Conservation (phyloP, 495 filamentous ascomycete species). For the Hyphodiscus hymeniophilus region DNA sequence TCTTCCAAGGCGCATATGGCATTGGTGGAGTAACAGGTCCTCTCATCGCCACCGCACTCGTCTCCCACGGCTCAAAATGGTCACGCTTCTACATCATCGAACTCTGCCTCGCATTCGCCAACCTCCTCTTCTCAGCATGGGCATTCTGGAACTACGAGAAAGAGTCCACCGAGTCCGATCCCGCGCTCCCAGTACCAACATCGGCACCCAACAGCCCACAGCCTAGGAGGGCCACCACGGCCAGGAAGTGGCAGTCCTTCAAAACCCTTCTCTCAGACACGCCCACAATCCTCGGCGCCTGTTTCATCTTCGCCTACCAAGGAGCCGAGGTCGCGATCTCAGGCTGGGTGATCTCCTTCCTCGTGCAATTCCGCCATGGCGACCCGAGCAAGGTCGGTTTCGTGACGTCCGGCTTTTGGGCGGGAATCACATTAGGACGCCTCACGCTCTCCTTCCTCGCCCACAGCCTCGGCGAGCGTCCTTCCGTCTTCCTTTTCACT, state of each 20-base stretch:
- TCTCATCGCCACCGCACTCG: conserved; percentile 58
- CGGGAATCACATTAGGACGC: conserved; percentile 60
- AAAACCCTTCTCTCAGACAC: conserved; percentile 38
- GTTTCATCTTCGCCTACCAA: conserved; percentile 77
- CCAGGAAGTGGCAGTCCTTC: conserved; percentile 23
- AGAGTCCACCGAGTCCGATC: conserved; percentile 28
- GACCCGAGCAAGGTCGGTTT: conserved; percentile 62
- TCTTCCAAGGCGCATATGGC: conserved; percentile 64
- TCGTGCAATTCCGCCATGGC: conserved; percentile 61
- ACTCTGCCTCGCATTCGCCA: conserved; percentile 40
- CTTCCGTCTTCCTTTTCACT: conserved; percentile 52
- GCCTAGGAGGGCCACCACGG: conserved; percentile 6
- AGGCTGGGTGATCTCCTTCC: conserved; percentile 74
- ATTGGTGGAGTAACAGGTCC: conserved; percentile 63
- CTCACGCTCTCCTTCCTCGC: conserved; percentile 57
- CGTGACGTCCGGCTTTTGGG: conserved; percentile 79
- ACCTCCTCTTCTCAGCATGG: conserved; percentile 39
- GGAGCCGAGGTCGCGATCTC: conserved; percentile 73
- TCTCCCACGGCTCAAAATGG: conserved; percentile 41
- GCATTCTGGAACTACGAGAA: conserved; percentile 47
- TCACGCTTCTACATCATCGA: conserved; percentile 50
- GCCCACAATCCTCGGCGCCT: conserved; percentile 55
- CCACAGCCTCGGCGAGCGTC: conserved; percentile 55
- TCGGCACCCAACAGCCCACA: conserved; percentile 22
- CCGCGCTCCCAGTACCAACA: conserved; percentile 15